Evolutionary conservation across 2,329 filamentous ascomycete genomes (phyloP), one percentile per base, ranked within the genome.

Genomic region (Nemania bipapillata): DNA sequence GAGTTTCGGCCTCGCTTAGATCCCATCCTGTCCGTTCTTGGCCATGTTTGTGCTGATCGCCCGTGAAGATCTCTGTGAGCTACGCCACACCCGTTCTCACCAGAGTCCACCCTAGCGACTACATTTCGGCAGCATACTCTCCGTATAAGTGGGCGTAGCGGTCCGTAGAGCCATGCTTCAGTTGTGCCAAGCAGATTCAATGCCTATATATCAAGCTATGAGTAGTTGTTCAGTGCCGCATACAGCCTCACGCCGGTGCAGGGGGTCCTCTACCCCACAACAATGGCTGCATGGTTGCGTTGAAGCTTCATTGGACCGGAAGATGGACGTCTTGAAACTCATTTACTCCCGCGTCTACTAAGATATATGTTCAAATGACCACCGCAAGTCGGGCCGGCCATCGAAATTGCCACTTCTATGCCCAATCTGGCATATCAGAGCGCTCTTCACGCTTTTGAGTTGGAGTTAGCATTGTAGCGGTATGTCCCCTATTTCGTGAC

Each of bases 51-150:
- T 37, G 61, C 28, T 72, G 56, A 57, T 67, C 57, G 40, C 35
- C 64, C 45, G 54, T 55, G 62, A 62, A 26, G 60, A 70, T 63
- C 63, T 52, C 12, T 53, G 35, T 59, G 45, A 42, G 49, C 45
- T 69, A 52, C 60, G 57, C 63, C 65, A 70, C 63, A 56, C 45
- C 69, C 54, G 69, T 49, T 45, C 42, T 66, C 42, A 15, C 24
- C 24, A 42, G 37, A 54, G 30, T 47, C 66, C 63, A 71, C 45
- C 30, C 49, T 40, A 63, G 67, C 56, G 61, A 70, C 65, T 56
- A 61, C 65, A 58, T 24, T 22, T 68, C 70, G 71, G 71, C 63
- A 68, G 59, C 60, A 70, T 66, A 55, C 40, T 70, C 70, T 73
- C 71, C 70, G 70, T 65, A 62, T 49, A 59, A 45, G 58, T 70